Evolutionary conservation across 352 stramenopile genomes (phyloP).

Genomic region (Globisporangium carolinianum): DNA sequence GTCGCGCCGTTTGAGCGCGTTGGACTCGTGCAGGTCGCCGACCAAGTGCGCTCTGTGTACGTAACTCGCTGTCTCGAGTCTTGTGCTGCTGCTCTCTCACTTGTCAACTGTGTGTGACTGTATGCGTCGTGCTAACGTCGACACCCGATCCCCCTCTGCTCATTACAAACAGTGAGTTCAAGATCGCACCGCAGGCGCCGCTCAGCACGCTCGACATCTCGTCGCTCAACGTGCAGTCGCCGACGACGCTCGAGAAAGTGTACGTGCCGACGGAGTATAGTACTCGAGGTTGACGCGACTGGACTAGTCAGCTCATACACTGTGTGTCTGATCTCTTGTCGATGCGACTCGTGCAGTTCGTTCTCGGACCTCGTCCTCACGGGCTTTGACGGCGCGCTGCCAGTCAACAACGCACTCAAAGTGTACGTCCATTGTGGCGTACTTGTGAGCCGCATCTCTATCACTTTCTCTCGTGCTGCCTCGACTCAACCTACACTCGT

Average conservation of each 20-base stretch:
- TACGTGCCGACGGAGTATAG: conserved; percentile 5
- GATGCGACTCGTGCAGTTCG: neutral
- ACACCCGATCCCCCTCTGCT: no score
- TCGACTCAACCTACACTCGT: no score
- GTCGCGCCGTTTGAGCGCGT: conserved; percentile 60
- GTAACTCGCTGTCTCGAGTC: neutral
- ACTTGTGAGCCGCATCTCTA: no score
- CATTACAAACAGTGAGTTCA: conserved; percentile 27
- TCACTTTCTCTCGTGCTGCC: no score
- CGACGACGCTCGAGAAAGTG: conserved; percentile 34
- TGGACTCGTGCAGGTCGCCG: conserved; percentile 53
- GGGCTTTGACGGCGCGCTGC: conserved; percentile 40
- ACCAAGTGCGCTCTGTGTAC: conserved; percentile 37
- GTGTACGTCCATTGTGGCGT: conserved; percentile 25
- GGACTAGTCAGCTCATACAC: neutral
- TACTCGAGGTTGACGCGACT: no score
- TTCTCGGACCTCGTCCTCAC: conserved; percentile 41
- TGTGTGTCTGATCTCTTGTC: neutral
- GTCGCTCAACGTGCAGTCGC: conserved; percentile 60
- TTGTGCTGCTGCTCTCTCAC: neutral
- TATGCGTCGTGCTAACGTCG: neutral
- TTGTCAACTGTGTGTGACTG: neutral
- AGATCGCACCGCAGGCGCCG: conserved; percentile 27
- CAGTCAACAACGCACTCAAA: conserved; percentile 40
- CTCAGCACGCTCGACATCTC: conserved; percentile 46